Evolutionary conservation across 208 protist species (phyloP).

Genomic region (Angomonas ambiguus): DNA sequence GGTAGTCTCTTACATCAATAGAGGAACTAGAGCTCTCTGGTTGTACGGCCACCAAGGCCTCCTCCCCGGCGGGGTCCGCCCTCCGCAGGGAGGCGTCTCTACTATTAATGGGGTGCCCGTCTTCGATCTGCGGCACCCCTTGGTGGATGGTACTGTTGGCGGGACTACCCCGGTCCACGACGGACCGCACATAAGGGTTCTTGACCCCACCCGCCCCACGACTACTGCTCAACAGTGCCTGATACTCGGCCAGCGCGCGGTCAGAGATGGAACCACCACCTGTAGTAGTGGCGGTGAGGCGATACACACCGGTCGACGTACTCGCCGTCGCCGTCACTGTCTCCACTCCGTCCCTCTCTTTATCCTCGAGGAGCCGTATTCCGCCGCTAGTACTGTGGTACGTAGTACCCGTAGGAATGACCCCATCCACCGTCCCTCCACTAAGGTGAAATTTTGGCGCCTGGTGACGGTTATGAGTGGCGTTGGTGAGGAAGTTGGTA

Average conservation of each 20-base stretch:
- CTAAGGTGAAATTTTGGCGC: conserved; percentile 45
- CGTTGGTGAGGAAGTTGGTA: neutral
- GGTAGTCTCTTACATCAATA: conserved; percentile 26
- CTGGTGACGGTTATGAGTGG: conserved; percentile 14
- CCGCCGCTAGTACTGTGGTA: too few species aligned
- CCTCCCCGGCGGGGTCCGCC: neutral
- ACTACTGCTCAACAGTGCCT: neutral
- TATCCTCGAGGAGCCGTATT: too few species aligned
- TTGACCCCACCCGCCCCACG: neutral
- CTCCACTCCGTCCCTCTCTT: too few species aligned
- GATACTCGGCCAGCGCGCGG: neutral
- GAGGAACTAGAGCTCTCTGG: neutral
- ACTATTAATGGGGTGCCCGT: neutral
- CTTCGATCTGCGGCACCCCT: neutral
- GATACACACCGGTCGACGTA: too few species aligned
- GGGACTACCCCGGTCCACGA: too few species aligned
- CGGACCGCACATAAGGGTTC: neutral
- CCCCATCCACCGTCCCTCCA: conserved; percentile 13
- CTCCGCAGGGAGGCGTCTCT: neutral
- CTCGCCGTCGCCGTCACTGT: neutral
- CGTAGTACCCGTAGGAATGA: neutral
- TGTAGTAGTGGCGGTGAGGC: too few species aligned
- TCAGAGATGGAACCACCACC: neutral
- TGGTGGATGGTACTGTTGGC: too few species aligned
- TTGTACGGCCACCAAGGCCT: neutral